These are phyloP conservation scores for Mycena epipterygia DNA, from an alignment of 768 basidiomycete species.

Conservation along the genomic window DNA sequence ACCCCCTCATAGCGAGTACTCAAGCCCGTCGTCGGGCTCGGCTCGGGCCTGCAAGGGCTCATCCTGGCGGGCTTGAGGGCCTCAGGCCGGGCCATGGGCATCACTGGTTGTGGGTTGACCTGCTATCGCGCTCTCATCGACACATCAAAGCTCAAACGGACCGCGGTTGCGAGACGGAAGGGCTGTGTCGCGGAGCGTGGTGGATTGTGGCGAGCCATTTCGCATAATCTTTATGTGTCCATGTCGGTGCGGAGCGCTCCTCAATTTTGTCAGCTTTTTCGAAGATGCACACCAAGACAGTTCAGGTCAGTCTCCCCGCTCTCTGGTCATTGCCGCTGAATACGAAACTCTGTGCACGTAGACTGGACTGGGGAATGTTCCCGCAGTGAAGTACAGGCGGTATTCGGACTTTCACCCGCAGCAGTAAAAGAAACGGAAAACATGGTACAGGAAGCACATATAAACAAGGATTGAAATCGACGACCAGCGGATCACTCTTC, in stretches of 20 bases:
- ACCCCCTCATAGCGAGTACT: too few species aligned
- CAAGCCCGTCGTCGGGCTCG: too few species aligned
- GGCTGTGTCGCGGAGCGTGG: neutral
- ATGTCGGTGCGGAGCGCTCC: slow-evolving; percentile 2
- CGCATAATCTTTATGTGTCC: slow-evolving; percentile 11
- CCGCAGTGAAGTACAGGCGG: neutral
- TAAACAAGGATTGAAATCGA: too few species aligned
- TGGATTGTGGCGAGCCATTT: neutral
- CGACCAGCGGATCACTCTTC: too few species aligned
- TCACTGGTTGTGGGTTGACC: neutral
- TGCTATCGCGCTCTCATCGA: slow-evolving; percentile 8
- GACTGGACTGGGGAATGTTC: neutral
- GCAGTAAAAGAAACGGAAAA: too few species aligned
- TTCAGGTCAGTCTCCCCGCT: neutral
- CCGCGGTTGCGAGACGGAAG: slow-evolving; percentile 14
- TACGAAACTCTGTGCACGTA: neutral
- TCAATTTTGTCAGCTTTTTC: too few species aligned
- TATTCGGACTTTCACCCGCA: slow-evolving; percentile 11
- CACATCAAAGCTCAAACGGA: neutral
- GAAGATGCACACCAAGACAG: slow-evolving; percentile 6
- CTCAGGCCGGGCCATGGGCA: too few species aligned
- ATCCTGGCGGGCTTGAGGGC: too few species aligned
- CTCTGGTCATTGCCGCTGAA: neutral
- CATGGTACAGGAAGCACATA: too few species aligned
- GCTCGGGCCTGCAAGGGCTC: too few species aligned